Conservation (phyloP, 768 basidiomycete genomes). For the Tricholoma sp. region DNA sequence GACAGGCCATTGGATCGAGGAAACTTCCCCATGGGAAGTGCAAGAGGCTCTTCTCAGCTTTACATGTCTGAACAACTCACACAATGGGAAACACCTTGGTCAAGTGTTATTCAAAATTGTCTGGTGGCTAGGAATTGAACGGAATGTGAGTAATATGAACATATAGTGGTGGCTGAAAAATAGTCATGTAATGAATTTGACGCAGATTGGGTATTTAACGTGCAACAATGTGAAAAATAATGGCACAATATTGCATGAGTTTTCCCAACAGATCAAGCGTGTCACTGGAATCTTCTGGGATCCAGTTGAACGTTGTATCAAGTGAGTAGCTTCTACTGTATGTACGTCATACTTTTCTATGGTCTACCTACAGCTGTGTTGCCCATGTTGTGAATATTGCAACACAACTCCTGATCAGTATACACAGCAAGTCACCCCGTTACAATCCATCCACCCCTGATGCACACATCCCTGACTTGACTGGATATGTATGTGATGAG, state of each 20-base stretch:
- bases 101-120: conserved; percentile 33
- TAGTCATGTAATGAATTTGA: too few species aligned
- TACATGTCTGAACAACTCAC: conserved; percentile 30
- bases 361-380: background rate
- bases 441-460: background rate
- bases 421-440: background rate
- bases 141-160: background rate
- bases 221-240: too few species aligned
- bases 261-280: background rate
- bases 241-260: background rate
- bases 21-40: conserved; percentile 22
- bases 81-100: conserved; percentile 31
- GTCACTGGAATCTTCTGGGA: background rate
- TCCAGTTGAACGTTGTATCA: background rate
- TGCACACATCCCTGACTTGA: background rate
- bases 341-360: background rate
- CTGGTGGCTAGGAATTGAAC: conserved; percentile 17
- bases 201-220: too few species aligned
- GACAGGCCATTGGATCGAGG: conserved; percentile 35
- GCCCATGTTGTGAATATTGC: background rate
- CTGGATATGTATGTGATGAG: too few species aligned
- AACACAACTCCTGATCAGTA: background rate
- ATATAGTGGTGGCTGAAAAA: too few species aligned
- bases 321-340: background rate
- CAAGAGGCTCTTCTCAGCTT: conserved; percentile 31